These are phyloP conservation scores for Salvia hispanica DNA, from an alignment of 257 asterid species.

Conservation along the genomic window DNA sequence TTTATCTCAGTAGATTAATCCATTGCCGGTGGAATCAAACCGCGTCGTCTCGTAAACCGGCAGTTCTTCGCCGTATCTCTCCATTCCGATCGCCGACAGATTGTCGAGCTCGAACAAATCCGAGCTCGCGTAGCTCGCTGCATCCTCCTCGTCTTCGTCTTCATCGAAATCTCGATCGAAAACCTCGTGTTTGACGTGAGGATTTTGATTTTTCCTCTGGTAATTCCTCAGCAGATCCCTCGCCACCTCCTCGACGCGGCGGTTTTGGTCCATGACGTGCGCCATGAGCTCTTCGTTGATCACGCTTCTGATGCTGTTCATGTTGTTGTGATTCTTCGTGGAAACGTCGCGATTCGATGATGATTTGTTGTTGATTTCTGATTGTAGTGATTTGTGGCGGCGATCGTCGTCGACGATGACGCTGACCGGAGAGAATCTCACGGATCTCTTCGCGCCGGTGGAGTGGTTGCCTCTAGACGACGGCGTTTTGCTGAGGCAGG, in stretches of 20 bases:
- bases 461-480: constrained; percentile 63
- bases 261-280: constrained; percentile 62
- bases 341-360: constrained; percentile 22
- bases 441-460: constrained; percentile 67
- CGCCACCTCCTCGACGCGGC: constrained; percentile 63
- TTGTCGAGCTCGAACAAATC: constrained; percentile 85
- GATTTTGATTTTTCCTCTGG: constrained; percentile 48
- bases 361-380: constrained; percentile 30
- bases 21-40: constrained; percentile 52
- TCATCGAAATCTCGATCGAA: constrained; percentile 32
- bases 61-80: constrained; percentile 70
- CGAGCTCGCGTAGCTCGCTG: constrained; percentile 76
- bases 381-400: constrained; percentile 53
- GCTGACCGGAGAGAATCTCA: constrained; percentile 74
- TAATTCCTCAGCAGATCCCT: constrained; percentile 62
- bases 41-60: constrained; percentile 85
- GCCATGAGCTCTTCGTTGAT: constrained; percentile 50
- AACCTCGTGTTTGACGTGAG: constrained; percentile 25
- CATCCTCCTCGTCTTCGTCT: constrained; percentile 61
- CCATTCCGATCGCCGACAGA: constrained; percentile 76
- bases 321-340: constrained; percentile 19
- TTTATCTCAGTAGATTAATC: constrained; percentile 49
- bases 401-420: constrained; percentile 67
- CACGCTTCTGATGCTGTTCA: constrained; percentile 28
- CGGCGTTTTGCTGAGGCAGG: constrained; percentile 86